These are phyloP conservation scores for Sphaerulina populicola DNA, from an alignment of 2,329 filamentous ascomycete genomes.

Conservation along the genomic window DNA sequence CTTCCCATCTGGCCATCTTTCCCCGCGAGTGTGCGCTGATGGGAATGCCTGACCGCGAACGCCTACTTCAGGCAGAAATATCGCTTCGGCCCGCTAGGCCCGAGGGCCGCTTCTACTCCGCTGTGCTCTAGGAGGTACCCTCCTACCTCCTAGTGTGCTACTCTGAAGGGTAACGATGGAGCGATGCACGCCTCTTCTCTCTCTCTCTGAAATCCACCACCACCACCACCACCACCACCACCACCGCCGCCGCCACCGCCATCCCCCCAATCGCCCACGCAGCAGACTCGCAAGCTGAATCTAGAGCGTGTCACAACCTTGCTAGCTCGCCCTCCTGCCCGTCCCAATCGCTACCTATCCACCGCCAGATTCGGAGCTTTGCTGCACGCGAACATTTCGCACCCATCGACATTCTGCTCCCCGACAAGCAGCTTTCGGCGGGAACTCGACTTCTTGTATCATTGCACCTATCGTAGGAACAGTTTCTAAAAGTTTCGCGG, in stretches of 20 bases:
- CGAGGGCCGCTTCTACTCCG: background rate
- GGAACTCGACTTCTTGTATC: background rate
- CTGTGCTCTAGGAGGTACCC: no score
- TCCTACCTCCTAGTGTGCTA: no score
- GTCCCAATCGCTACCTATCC: background rate
- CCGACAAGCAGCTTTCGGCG: background rate
- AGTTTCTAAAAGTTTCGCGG: background rate
- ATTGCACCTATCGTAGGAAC: background rate
- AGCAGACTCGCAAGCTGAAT: background rate
- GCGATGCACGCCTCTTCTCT: background rate
- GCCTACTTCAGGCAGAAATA: no score
- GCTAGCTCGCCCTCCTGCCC: background rate
- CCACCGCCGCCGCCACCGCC: background rate
- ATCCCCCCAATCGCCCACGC: background rate
- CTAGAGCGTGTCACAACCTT: background rate
- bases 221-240: background rate
- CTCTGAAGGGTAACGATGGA: background rate
- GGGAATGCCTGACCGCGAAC: no score
- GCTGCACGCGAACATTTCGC: background rate
- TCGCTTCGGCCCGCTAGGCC: no score
- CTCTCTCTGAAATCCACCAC: background rate
- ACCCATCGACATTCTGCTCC: background rate
- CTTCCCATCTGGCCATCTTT: no score
- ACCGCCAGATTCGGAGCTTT: conserved; percentile 1
- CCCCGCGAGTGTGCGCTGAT: no score